Base-by-base conservation (phyloP, 1,139 yeast species). In the Debaryomyces sp. region DNA sequence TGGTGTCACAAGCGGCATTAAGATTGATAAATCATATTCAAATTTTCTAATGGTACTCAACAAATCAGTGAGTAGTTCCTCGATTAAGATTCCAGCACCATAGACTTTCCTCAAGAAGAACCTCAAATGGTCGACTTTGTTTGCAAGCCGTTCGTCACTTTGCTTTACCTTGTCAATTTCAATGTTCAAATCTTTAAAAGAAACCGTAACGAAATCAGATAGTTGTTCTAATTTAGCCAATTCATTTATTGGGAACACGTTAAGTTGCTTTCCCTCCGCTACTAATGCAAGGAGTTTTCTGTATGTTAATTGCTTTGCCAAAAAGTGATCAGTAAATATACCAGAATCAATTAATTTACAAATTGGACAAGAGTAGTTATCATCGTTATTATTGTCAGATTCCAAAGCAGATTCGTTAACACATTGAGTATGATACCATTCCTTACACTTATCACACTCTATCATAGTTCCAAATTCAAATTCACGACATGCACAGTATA, bases 361-460 rank as follows among this genome's bases (percentile, higher is more conserved):
- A 8, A 87, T 65, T 0, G 94, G 89, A 69, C 97, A 90, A 2
- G 75, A 64, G 60, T 83, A 77, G 22, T 56, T 82, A 8, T 73
- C 77, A 18, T 72, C 79, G 24, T 73, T 71, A 26, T 58, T 62
- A 21, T 59, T 59, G 4, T 59, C 58, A 2, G 49, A 50, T 24
- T 52, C 64, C 6, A 68, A 65, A 6, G 55, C 59, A 36, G 67
- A 44, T 64, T 75, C 56, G 69, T 77, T 77, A 37, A 89, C 73
- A 66, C 96, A 90, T 32, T 71, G 73, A 45, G 80, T 79, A 62
- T 89, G 96, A 62, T 82, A 89, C 95, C 95, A 87, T 60, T 89
- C 96, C 45, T 81, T 78, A 64, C 96, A 89, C 26, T 64, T 65
- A 53, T 87, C 95, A 67, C 96, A 90, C 56, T 85, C 89, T 43